Conservation (phyloP, 1,139 yeast species). For the Blastobotrys serpentis region DNA sequence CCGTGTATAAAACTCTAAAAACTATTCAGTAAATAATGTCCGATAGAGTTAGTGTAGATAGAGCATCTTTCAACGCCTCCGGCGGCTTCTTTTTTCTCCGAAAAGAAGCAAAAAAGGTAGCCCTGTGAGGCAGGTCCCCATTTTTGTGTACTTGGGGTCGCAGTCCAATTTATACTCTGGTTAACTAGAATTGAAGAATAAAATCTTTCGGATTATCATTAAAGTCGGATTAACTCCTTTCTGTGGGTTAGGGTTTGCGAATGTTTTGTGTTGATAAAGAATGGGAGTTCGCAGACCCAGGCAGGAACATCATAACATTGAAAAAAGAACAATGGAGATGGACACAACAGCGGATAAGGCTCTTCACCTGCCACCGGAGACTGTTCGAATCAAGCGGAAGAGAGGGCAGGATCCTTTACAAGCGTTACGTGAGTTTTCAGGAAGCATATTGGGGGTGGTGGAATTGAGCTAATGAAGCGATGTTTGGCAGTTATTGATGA, state of each 20-base stretch:
- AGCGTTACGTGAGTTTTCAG: constrained; percentile 53
- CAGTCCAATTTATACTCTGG: not conserved
- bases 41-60: too few relatives aligned
- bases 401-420: constrained; percentile 84
- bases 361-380: constrained; percentile 29
- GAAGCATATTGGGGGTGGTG: not conserved
- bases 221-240: not conserved
- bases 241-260: not conserved
- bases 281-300: too few relatives aligned
- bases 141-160: too few relatives aligned
- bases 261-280: too few relatives aligned
- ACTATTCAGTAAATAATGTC: too few relatives aligned
- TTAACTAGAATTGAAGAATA: too few relatives aligned
- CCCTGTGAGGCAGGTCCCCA: not conserved
- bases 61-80: not conserved
- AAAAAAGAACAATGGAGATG: constrained; percentile 16
- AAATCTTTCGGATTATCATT: too few relatives aligned
- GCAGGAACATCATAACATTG: too few relatives aligned
- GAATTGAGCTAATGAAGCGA: constrained; percentile 10
- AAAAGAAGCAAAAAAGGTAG: constrained; percentile 2
- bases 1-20: too few relatives aligned
- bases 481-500: constrained; percentile 39
- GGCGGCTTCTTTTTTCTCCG: constrained; percentile 4
- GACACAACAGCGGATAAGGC: constrained; percentile 18
- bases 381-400: constrained; percentile 79